Evolutionary conservation across 768 basidiomycete genomes (phyloP), one percentile per base, ranked within the genome.

Genomic region (Panellus pusillus): DNA sequence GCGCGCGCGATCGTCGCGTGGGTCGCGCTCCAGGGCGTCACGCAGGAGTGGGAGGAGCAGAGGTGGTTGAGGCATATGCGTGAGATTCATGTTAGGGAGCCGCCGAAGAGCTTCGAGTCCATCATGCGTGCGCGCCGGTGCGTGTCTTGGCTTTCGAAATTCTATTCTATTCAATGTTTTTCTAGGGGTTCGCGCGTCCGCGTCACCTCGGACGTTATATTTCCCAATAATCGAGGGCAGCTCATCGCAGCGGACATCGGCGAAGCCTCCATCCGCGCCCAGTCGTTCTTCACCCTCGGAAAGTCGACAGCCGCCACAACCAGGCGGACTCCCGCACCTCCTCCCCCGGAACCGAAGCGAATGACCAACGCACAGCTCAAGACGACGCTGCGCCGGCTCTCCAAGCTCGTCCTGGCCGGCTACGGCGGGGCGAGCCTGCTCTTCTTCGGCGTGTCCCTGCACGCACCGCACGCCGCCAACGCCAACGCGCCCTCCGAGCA

Each of bases 171-270:
- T 32, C 31, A 32, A 7, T 32, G 13, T 32, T 32, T 32, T 32
- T 32, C 19, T 6, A 78, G 77, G 53, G 68, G 70, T 42, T 86
- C 87, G n/a, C 79, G 83, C 11, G 72, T 91, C 17, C 83, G 84
- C 47, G 85, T 91, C 57, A 89, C 84, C 0, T 83, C 84, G 1
- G 87, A 89, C 63, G 74, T 86, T 42, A 81, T 87, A 44, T 81
- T 87, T 54, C 83, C 88, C 9, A 83, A 80, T 29, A 74, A 82
- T 61, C 71, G 74, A 40, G 88, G 86, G 7, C 89, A 91, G 63
- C 81, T 93, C 44, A 84, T 91, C 55, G 82, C 83, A 18, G 91
- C 89, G 6, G 88, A 91, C 60, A 90, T 92, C 37, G 89, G 88
- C n/a, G 82, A 85, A 61, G 78, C 77, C 18, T 71, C 75, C 19